Evolutionary conservation across 176 grass and related monocot genomes (phyloP), one percentile per base, ranked within the genome.

Genomic region (Lolium rigidum): DNA sequence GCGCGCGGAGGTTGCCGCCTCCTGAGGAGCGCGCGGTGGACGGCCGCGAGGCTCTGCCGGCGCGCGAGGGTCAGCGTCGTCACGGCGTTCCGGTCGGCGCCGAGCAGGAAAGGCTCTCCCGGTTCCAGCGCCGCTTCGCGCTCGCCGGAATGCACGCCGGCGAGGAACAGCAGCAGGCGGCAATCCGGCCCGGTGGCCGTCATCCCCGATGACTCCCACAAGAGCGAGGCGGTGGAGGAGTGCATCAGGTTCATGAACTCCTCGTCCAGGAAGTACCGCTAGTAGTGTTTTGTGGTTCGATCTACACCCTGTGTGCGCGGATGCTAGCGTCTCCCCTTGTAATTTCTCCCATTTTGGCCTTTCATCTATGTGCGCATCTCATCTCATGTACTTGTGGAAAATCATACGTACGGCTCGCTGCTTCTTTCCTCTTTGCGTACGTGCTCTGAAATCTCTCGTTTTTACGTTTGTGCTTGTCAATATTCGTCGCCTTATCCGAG

Each of bases 181-280:
- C 61, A 81, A 35, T 31, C 51, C 8, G 65, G 39, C 0, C 26
- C 76, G 25, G n/a, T 35, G 22, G 51, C 16, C 76, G 69, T 77
- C 81, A 69, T 35, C n/a, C n/a, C n/a, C 46, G 90, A 85, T 22
- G 92, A 98, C 56, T 92, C 93, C 61, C 96, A 94, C 80, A 93
- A 95, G 86, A 95, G 90, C 61, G 96, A 98, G 39, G 93, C 88
- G 2, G 86, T 98, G 52, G 96, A 98, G 80, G 96, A 98, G 76
- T 98, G 96, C 86, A 98, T 98, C 89, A 87, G 81, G 79, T 98
- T 98, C 86, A 95, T 98, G 92, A 98, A 98, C 86, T 98, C 96
- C 14, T 95, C 96, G 49, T 98, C 96, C 10, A 92, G 92, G 88
- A 98, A 95, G 79, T 94, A 89, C 56, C 85, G 87, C 2, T 35